Conservation (phyloP, 2,329 filamentous ascomycete genomes). For the Aphanoascus verrucosus region DNA sequence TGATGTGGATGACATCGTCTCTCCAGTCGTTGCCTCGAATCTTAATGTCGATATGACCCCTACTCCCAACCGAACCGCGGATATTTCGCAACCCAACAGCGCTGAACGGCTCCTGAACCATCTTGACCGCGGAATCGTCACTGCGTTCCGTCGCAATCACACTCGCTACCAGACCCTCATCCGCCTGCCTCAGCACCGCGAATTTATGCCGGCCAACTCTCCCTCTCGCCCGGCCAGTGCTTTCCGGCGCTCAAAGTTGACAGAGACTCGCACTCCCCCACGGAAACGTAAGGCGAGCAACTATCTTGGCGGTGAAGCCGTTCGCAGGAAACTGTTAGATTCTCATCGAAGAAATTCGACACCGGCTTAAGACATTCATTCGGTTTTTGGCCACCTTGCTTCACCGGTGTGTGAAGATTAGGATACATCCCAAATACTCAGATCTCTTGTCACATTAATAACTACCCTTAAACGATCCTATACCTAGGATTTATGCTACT, state of each 20-base stretch:
- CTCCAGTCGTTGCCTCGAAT: constrained; percentile 41
- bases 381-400: too few species aligned
- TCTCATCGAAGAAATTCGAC: constrained; percentile 32
- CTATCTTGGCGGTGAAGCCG: constrained; percentile 32
- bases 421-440: too few species aligned
- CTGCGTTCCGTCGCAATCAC: constrained; percentile 60
- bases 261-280: constrained; percentile 32
- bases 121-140: constrained; percentile 61
- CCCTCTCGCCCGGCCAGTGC: constrained; percentile 35
- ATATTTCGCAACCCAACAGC: constrained; percentile 17
- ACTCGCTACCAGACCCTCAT: constrained; percentile 41
- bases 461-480: too few species aligned
- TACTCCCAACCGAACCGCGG: constrained; percentile 27
- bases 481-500: too few species aligned
- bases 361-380: constrained; percentile 13
- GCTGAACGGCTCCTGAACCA: constrained; percentile 51
- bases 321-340: constrained; percentile 36
- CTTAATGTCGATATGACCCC: constrained; percentile 23
- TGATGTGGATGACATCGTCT: constrained; percentile 35
- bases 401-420: too few species aligned
- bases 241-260: constrained; percentile 32
- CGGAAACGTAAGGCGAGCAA: constrained; percentile 32
- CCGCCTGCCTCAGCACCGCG: constrained; percentile 38
- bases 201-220: constrained; percentile 37
- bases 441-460: too few species aligned